A percentile compares a stretch with the other conserved stretches of the same genome.
Evolutionary conservation across 805 yeast genomes (phyloP).

Genomic region (Wickerhamomyces queroliae): DNA sequence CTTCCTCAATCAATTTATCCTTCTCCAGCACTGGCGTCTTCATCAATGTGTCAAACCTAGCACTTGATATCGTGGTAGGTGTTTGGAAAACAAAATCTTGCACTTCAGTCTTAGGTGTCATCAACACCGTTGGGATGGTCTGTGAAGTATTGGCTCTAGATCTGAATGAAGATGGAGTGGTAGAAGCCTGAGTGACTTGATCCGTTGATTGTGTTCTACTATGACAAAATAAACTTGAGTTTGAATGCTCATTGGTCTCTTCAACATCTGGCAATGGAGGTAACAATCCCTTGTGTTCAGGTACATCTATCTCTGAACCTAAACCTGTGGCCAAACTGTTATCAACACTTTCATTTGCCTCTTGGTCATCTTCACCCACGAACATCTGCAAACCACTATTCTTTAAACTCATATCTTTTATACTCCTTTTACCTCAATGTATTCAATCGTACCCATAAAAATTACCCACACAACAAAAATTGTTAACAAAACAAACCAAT

Average conservation of each 20-base stretch:
- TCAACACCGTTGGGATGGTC: background rate
- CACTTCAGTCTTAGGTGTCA: background rate
- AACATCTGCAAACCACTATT: background rate
- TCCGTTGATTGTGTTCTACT: background rate
- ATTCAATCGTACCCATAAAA: no score
- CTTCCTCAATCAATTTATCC: background rate
- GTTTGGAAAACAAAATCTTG: background rate
- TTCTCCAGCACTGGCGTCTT: background rate
- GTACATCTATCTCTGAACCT: conserved; percentile 1
- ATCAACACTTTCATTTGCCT: no score
- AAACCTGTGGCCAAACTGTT: no score
- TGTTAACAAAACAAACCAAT: no score
- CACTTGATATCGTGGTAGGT: background rate
- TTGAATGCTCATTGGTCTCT: background rate
- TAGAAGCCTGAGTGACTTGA: background rate
- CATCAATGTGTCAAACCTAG: background rate
- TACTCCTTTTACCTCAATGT: no score
- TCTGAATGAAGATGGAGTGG: background rate
- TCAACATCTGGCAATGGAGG: conserved; percentile 5
- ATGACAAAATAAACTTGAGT: background rate
- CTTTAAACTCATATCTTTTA: background rate
- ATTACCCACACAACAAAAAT: no score
- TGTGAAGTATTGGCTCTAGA: background rate
- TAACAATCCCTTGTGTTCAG: conserved; percentile 4
- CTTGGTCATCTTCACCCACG: background rate